Evolutionary conservation across 1,284 basidiomycete genomes (phyloP).

Genomic region (Phlebopus sp.): DNA sequence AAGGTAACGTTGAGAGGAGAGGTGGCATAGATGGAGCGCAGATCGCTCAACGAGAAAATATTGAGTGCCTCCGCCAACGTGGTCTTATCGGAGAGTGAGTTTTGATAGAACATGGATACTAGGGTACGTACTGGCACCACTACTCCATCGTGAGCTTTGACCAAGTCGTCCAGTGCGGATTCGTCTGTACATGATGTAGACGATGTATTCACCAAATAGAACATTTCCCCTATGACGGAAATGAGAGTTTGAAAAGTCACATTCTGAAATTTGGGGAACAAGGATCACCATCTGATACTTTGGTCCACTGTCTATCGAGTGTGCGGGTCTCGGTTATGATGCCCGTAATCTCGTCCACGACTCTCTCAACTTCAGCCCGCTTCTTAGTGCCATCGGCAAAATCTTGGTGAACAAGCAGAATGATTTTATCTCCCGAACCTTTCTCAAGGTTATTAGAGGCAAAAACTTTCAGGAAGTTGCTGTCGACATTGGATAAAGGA

Average conservation of each 20-base stretch:
- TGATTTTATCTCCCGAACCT: conserved; percentile 28
- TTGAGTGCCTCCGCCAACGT: conserved; percentile 23
- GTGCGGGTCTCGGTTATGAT: conserved; percentile 15
- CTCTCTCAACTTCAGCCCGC: conserved; percentile 4
- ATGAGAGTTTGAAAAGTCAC: neutral
- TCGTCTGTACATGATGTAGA: conserved; percentile 7
- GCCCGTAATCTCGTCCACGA: conserved; percentile 11
- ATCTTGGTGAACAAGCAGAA: conserved; percentile 22
- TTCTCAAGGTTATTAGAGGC: conserved; percentile 24
- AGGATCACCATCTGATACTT: conserved; percentile 24
- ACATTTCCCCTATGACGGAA: conserved; percentile 1
- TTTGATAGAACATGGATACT: neutral
- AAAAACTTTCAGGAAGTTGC: conserved; percentile 16
- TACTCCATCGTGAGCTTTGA: conserved; percentile 10
- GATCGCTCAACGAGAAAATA: conserved; percentile 22
- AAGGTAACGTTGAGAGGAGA: conserved; percentile 9
- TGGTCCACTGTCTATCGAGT: conserved; percentile 17
- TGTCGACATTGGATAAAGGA: conserved; percentile 13
- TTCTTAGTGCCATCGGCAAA: neutral
- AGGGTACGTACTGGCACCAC: conserved; percentile 14
- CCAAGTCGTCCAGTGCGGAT: conserved; percentile 18
- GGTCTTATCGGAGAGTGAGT: conserved; percentile 11
- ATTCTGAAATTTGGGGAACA: too few relatives aligned
- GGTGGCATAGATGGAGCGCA: conserved; percentile 28
- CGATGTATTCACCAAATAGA: conserved; percentile 22